Percentiles rank a stretch among this genome's conserved stretches.
phyloP scores from a whole-genome alignment of 2,329 filamentous ascomycete species.

The Blastomyces parvus region DNA sequence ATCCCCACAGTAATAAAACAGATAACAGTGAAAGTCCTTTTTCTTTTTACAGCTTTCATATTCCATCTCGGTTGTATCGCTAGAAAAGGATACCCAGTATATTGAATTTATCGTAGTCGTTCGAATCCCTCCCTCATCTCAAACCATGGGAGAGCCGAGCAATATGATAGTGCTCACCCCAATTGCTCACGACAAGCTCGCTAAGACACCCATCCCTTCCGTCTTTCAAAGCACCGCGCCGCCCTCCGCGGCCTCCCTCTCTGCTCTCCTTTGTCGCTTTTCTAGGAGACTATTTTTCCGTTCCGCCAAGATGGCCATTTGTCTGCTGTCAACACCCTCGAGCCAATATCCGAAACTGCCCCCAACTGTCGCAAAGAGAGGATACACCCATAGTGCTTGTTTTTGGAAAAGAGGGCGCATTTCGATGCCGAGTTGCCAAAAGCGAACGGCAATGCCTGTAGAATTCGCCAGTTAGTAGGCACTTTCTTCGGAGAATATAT shows the following conservation, averaged over 20 bases:
- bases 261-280: slow-evolving; percentile 73
- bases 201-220: slow-evolving; percentile 29
- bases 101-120: slow-evolving; percentile 1
- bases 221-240: slow-evolving; percentile 21
- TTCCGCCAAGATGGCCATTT: slow-evolving; percentile 65
- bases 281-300: slow-evolving; percentile 74
- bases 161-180: background rate
- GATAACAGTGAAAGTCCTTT: background rate
- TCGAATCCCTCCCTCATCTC: background rate
- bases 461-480: background rate
- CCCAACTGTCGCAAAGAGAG: slow-evolving; percentile 73
- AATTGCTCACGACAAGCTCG: slow-evolving; percentile 27
- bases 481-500: background rate
- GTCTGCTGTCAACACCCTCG: slow-evolving; percentile 75
- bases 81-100: background rate
- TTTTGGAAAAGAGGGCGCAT: slow-evolving; percentile 90
- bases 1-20: background rate
- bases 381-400: slow-evolving; percentile 81
- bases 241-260: slow-evolving; percentile 45
- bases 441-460: slow-evolving; percentile 76
- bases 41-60: background rate
- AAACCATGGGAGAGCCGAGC: background rate
- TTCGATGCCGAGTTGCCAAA: slow-evolving; percentile 97
- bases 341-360: slow-evolving; percentile 97
- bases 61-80: background rate